Percentiles rank a stretch among this genome's conserved stretches.
These are phyloP conservation scores for Monosporascus sp. DNA, from an alignment of 2,329 filamentous ascomycete genomes.

Conservation along the genomic window DNA sequence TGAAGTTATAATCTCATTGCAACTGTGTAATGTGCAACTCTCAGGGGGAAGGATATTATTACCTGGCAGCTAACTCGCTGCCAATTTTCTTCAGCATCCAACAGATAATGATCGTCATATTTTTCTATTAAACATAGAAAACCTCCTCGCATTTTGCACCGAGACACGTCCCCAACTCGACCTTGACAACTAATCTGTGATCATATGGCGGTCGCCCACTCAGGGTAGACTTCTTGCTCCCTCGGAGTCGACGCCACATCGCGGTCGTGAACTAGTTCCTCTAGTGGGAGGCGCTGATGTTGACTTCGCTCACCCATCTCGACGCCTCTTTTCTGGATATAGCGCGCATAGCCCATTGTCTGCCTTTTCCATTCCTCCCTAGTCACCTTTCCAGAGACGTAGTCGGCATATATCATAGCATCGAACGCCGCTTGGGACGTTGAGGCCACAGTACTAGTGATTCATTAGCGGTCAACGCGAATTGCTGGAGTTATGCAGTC, in stretches of 20 bases:
- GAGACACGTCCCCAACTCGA: too few relatives aligned
- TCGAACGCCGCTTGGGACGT: conserved; percentile 35
- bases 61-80: too few relatives aligned
- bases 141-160: too few relatives aligned
- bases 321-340: conserved; percentile 28
- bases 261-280: conserved; percentile 29
- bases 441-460: conserved; percentile 30
- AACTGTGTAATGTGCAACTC: too few relatives aligned
- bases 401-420: conserved; percentile 30
- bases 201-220: conserved; percentile 27
- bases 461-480: background rate
- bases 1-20: too few relatives aligned
- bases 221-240: conserved; percentile 26
- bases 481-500: background rate
- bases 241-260: conserved; percentile 28
- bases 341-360: conserved; percentile 30
- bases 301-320: conserved; percentile 32
- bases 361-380: conserved; percentile 28
- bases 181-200: background rate
- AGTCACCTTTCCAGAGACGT: conserved; percentile 24
- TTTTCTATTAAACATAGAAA: too few relatives aligned
- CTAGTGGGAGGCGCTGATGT: conserved; percentile 23
- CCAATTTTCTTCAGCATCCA: too few relatives aligned
- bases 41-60: too few relatives aligned
- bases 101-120: too few relatives aligned